These are phyloP conservation scores for Corynespora cassiicola DNA, from an alignment of 2,329 filamentous ascomycete species.

Conservation along the genomic window DNA sequence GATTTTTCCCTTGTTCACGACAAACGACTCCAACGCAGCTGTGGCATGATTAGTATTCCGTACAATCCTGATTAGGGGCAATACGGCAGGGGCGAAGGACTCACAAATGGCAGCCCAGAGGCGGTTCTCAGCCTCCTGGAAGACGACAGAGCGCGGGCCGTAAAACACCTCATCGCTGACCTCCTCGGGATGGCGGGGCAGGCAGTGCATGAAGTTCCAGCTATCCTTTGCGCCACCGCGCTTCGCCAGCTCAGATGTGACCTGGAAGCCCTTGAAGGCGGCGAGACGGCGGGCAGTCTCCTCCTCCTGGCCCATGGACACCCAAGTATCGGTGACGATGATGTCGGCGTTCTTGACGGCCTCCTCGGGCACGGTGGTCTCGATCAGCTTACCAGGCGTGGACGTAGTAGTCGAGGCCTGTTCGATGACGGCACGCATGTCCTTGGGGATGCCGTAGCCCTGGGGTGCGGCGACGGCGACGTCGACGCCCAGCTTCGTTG, in stretches of 20 bases:
- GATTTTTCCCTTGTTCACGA: conserved; percentile 94
- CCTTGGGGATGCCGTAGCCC: conserved; percentile 80
- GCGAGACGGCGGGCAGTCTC: conserved; percentile 79
- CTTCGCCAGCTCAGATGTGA: conserved; percentile 84
- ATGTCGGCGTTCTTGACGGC: conserved; percentile 86
- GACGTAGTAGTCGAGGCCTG: conserved; percentile 64
- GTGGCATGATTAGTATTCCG: conserved; percentile 14
- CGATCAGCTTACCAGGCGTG: conserved; percentile 70
- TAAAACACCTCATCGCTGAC: conserved; percentile 96
- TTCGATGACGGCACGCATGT: conserved; percentile 76
- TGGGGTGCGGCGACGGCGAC: conserved; percentile 85
- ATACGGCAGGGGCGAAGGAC: conserved; percentile 44
- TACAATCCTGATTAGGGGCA: background rate
- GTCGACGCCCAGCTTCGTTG: conserved; percentile 84
- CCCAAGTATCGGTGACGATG: conserved; percentile 96
- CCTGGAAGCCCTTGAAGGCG: conserved; percentile 88
- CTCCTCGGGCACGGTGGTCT: conserved; percentile 83
- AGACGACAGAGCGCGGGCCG: conserved; percentile 82
- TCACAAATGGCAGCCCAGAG: conserved; percentile 85
- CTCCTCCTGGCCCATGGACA: conserved; percentile 96
- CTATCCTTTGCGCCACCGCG: conserved; percentile 83
- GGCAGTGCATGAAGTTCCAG: conserved; percentile 99
- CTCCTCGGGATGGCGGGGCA: conserved; percentile 91
- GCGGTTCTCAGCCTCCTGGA: conserved; percentile 92
- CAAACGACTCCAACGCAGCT: conserved; percentile 84